phyloP scores from a whole-genome alignment of 257 asterid species.

The Coffea eugenioides region DNA sequence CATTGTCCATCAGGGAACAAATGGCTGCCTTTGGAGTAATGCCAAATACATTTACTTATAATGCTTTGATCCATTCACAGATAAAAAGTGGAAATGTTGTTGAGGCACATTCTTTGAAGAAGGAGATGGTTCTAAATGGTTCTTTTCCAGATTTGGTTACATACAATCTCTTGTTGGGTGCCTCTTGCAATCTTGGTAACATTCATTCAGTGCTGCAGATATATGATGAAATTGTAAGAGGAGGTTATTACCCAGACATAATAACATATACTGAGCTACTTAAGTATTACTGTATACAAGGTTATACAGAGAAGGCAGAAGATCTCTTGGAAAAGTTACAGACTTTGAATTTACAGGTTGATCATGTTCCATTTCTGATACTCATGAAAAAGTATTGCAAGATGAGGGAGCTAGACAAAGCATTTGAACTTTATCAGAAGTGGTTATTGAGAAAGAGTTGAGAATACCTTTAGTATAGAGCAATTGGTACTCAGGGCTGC shows the following conservation, averaged over 20 bases:
- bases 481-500: neutral
- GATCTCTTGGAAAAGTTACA: slow-evolving; percentile 46
- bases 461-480: slow-evolving; percentile 11
- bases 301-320: slow-evolving; percentile 61
- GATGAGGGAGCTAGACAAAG: slow-evolving; percentile 67
- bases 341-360: slow-evolving; percentile 44
- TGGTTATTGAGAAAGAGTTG: slow-evolving; percentile 49
- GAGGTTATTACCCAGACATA: slow-evolving; percentile 63
- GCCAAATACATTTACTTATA: slow-evolving; percentile 75
- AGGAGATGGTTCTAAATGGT: slow-evolving; percentile 57
- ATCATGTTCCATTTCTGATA: slow-evolving; percentile 74
- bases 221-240: slow-evolving; percentile 54
- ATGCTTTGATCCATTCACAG: slow-evolving; percentile 58
- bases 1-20: slow-evolving; percentile 47
- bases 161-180: slow-evolving; percentile 74
- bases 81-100: slow-evolving; percentile 44
- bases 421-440: slow-evolving; percentile 52
- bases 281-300: slow-evolving; percentile 52
- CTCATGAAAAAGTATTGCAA: slow-evolving; percentile 82
- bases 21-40: slow-evolving; percentile 66
- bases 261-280: slow-evolving; percentile 70
- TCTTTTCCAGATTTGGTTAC: slow-evolving; percentile 67
- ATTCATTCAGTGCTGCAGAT: slow-evolving; percentile 47
- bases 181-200: slow-evolving; percentile 57
- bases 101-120: slow-evolving; percentile 53